Conservation (phyloP, 306 rosid genomes). For the Mucuna pruriens region DNA sequence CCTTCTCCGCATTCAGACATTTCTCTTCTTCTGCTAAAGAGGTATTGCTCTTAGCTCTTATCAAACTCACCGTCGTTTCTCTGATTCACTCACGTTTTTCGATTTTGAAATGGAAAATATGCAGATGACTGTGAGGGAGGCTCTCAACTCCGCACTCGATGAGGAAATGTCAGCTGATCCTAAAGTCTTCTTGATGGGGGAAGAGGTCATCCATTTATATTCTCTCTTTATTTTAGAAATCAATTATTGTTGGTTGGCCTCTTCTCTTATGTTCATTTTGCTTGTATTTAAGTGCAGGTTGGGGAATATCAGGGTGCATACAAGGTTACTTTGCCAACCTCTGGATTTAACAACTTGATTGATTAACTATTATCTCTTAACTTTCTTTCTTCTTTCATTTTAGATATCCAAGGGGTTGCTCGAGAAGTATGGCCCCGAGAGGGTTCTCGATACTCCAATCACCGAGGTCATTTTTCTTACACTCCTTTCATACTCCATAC, state of each 20-base stretch:
- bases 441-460: slow-evolving; percentile 98
- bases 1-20: slow-evolving; percentile 59
- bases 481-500: slow-evolving; percentile 4
- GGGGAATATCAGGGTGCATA: slow-evolving; percentile 99
- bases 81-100: neutral
- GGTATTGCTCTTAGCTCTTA: slow-evolving; percentile 43
- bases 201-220: slow-evolving; percentile 64
- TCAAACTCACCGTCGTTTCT: neutral
- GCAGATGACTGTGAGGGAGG: slow-evolving; percentile 88
- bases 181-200: slow-evolving; percentile 96
- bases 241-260: neutral
- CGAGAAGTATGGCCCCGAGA: slow-evolving; percentile 98
- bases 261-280: slow-evolving; percentile 37
- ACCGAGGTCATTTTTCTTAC: slow-evolving; percentile 75
- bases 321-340: slow-evolving; percentile 64
- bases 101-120: slow-evolving; percentile 29
- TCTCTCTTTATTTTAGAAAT: neutral
- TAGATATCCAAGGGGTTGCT: slow-evolving; percentile 91
- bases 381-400: slow-evolving; percentile 26
- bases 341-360: slow-evolving; percentile 8
- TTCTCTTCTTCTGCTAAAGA: slow-evolving; percentile 74
- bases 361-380: neutral
- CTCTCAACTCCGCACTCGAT: slow-evolving; percentile 91
- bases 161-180: slow-evolving; percentile 99
- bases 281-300: slow-evolving; percentile 62